Evolutionary conservation across 2,329 filamentous ascomycete genomes (phyloP), one percentile per base, ranked within the genome.

Genomic region (Cladosporium sp.): DNA sequence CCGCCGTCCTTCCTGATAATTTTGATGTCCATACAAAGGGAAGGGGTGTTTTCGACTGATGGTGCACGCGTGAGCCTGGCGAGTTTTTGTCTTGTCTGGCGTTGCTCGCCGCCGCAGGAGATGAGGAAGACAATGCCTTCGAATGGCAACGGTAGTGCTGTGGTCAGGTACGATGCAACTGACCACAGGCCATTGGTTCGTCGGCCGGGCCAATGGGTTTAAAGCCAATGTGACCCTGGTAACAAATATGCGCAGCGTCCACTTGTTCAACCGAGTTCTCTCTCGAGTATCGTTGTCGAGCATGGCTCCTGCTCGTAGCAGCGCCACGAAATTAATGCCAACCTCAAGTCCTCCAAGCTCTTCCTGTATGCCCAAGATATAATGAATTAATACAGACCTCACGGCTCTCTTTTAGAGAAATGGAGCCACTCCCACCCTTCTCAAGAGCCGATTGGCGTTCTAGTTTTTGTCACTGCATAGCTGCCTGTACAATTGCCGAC

Each of bases 401-500:
- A 15, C 19, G 17, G 11, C 38, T 45, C 51, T 25, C 34, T 28
- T 28, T 50, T 34, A 37, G 17, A 47, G 42, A 47, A 34, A 47
- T 34, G 20, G 37, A 39, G 34, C 22, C 19, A 11, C 12, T 55
- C 25, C 43, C 43, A 40, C 52, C 36, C 7, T 11, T 30, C n/a
- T 45, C 52, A 15, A 55, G 39, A 36, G 52, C 28, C 54, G 19
- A 34, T 11, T 39, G 49, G 36, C 37, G 34, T 19, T 38, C n/a
- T 38, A 49, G 54, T 37, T 9, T 54, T 38, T 56, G 30, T 37
- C 30, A 14, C 34, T 56, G 54, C 54, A 56, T 47, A 47, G 22
- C 25, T 28, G 42, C 54, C 42, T 47, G 54, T 56, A 49, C 34
- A 56, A 40, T 61, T 50, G 63, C 55, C 55, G 49, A 28, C 38